Evolutionary conservation across 495 filamentous ascomycete genomes (phyloP).

Genomic region (Tuber aestivum): DNA sequence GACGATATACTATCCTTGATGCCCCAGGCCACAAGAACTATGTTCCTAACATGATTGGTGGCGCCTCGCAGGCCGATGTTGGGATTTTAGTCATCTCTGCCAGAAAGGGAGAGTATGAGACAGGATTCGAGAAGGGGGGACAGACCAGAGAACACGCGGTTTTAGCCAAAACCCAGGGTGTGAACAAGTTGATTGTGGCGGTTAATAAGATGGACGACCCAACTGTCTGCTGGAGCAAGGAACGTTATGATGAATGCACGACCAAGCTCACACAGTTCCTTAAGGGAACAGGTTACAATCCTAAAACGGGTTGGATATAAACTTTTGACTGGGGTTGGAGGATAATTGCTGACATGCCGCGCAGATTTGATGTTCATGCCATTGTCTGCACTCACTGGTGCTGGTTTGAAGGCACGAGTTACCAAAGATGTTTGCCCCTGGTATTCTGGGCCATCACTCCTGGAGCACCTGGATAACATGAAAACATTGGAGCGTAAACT

Average conservation of each 20-base stretch:
- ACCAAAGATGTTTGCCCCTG: conserved; percentile 69
- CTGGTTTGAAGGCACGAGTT: conserved; percentile 83
- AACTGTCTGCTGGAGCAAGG: conserved; percentile 91
- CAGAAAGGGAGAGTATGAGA: conserved; percentile 98
- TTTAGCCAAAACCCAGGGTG: conserved; percentile 94
- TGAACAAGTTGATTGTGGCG: conserved; percentile 84
- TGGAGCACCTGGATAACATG: conserved; percentile 90
- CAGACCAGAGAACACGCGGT: conserved; percentile 97
- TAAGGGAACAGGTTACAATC: conserved; percentile 83
- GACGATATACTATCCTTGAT: conserved; percentile 88
- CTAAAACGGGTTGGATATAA: conserved; percentile 54
- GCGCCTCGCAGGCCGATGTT: conserved; percentile 92
- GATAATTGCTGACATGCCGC: conserved; percentile 13
- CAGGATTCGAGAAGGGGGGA: conserved; percentile 97
- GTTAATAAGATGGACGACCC: conserved; percentile 99
- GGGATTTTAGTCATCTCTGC: conserved; percentile 94
- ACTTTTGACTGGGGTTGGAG: background rate
- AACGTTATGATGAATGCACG: conserved; percentile 84
- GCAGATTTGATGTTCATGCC: conserved; percentile 88
- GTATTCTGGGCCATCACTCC: conserved; percentile 86
- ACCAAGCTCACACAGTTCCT: conserved; percentile 82
- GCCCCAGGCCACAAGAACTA: conserved; percentile 96
- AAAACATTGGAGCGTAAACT: conserved; percentile 87
- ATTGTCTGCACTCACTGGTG: conserved; percentile 77
- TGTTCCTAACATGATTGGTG: conserved; percentile 93